These are phyloP conservation scores for Penicillium sp. DNA, from an alignment of 2,329 filamentous ascomycete genomes.

Conservation along the genomic window DNA sequence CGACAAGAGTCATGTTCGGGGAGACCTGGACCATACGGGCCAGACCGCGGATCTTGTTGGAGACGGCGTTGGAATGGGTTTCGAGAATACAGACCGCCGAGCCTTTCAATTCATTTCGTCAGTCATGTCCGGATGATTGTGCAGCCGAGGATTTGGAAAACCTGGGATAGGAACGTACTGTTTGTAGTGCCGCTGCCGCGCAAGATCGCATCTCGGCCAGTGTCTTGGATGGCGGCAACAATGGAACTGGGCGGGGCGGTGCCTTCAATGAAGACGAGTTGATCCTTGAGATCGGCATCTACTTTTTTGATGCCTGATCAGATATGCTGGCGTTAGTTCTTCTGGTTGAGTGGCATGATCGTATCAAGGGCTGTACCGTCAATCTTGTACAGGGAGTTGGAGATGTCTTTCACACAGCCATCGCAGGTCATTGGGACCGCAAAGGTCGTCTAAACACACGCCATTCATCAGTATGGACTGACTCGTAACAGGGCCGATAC, in stretches of 20 bases:
- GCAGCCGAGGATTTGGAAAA: too few relatives aligned
- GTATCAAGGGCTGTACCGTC: slow-evolving; percentile 50
- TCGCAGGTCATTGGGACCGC: slow-evolving; percentile 92
- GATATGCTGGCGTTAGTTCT: too few relatives aligned
- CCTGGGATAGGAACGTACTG: slow-evolving; percentile 48
- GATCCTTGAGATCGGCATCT: slow-evolving; percentile 72
- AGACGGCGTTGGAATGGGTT: slow-evolving; percentile 59
- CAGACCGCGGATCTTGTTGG: slow-evolving; percentile 71
- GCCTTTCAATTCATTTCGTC: too few relatives aligned
- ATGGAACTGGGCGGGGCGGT: slow-evolving; percentile 86
- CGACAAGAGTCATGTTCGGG: slow-evolving; percentile 70
- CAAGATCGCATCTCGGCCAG: slow-evolving; percentile 88
- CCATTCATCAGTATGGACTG: slow-evolving; percentile 14
- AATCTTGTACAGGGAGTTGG: slow-evolving; percentile 68
- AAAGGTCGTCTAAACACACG: slow-evolving; percentile 69
- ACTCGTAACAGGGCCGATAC: background rate
- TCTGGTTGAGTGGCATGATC: background rate
- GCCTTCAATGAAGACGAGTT: slow-evolving; percentile 78
- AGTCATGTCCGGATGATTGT: too few relatives aligned
- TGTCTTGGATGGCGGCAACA: slow-evolving; percentile 79
- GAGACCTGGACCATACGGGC: slow-evolving; percentile 91
- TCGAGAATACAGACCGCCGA: slow-evolving; percentile 85
- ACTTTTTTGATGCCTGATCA: slow-evolving; percentile 69
- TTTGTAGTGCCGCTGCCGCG: slow-evolving; percentile 81
- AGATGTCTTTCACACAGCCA: slow-evolving; percentile 79